Evolutionary conservation across 805 yeast species (phyloP).

Genomic region (Yueomyces sinensis): DNA sequence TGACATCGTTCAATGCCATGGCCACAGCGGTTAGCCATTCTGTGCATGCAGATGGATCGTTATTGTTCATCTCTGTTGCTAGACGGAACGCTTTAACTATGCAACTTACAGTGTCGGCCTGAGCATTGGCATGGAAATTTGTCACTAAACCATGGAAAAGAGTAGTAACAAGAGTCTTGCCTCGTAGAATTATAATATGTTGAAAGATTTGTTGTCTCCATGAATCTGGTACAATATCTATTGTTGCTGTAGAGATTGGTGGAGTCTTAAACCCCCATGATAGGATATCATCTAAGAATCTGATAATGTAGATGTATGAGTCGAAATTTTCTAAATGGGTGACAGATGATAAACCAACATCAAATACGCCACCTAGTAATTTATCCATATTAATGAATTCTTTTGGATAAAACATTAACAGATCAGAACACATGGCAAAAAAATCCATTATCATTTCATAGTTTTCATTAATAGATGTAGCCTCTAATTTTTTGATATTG

Average conservation of each 20-base stretch:
- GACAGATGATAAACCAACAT: slow-evolving; percentile 40
- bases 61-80: slow-evolving; percentile 32
- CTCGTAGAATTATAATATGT: slow-evolving; percentile 36
- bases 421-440: slow-evolving; percentile 65
- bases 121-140: slow-evolving; percentile 56
- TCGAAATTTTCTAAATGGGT: slow-evolving; percentile 51
- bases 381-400: slow-evolving; percentile 28
- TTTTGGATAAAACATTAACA: slow-evolving; percentile 54
- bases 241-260: slow-evolving; percentile 53
- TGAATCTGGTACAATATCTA: slow-evolving; percentile 39
- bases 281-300: slow-evolving; percentile 66
- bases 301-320: slow-evolving; percentile 55
- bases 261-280: slow-evolving; percentile 78
- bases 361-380: slow-evolving; percentile 38
- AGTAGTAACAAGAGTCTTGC: slow-evolving; percentile 38
- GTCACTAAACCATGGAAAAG: slow-evolving; percentile 56
- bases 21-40: slow-evolving; percentile 49
- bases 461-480: slow-evolving; percentile 10
- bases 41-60: slow-evolving; percentile 26
- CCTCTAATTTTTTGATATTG: slow-evolving; percentile 22
- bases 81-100: slow-evolving; percentile 48
- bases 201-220: slow-evolving; percentile 37
- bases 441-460: slow-evolving; percentile 74
- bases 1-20: slow-evolving; percentile 42
- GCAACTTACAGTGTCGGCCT: slow-evolving; percentile 64